These are phyloP conservation scores for Beverwykella pulmonaria DNA, from an alignment of 495 filamentous ascomycete genomes.

Conservation along the genomic window DNA sequence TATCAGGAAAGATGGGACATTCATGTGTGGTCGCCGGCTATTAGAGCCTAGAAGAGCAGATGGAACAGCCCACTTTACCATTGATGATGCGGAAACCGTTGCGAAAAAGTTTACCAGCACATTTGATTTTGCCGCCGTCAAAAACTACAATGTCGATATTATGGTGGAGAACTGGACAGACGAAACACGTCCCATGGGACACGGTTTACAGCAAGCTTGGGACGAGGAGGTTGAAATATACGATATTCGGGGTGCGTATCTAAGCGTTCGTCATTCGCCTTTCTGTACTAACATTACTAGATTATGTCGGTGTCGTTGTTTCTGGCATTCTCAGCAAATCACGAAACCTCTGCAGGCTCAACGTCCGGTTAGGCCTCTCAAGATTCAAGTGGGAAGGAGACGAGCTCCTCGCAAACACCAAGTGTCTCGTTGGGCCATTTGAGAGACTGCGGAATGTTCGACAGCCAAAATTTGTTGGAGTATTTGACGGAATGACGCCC, in stretches of 20 bases:
- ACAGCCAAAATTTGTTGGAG: conserved; percentile 23
- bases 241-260: conserved; percentile 31
- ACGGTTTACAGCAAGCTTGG: conserved; percentile 4
- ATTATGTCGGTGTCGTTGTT: conserved; percentile 31
- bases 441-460: conserved; percentile 31
- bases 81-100: conserved; percentile 7
- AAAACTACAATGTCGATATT: conserved; percentile 37
- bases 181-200: not conserved
- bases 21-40: conserved; percentile 35
- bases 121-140: conserved; percentile 31
- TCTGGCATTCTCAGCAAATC: conserved; percentile 29
- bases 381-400: conserved; percentile 29
- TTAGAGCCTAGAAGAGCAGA: conserved; percentile 28
- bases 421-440: conserved; percentile 32
- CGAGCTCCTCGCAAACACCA: conserved; percentile 24
- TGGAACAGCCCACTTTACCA: conserved; percentile 13
- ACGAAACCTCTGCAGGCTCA: conserved; percentile 28
- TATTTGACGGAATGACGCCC: conserved; percentile 14
- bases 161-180: conserved; percentile 29
- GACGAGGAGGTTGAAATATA: conserved; percentile 40
- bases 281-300: conserved; percentile 8
- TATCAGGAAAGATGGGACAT: conserved; percentile 34
- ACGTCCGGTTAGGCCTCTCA: conserved; percentile 25
- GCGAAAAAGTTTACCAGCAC: conserved; percentile 17
- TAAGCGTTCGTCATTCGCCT: not conserved